Evolutionary conservation across 1,284 basidiomycete genomes (phyloP).

Genomic region (Apiotrichum gracile): DNA sequence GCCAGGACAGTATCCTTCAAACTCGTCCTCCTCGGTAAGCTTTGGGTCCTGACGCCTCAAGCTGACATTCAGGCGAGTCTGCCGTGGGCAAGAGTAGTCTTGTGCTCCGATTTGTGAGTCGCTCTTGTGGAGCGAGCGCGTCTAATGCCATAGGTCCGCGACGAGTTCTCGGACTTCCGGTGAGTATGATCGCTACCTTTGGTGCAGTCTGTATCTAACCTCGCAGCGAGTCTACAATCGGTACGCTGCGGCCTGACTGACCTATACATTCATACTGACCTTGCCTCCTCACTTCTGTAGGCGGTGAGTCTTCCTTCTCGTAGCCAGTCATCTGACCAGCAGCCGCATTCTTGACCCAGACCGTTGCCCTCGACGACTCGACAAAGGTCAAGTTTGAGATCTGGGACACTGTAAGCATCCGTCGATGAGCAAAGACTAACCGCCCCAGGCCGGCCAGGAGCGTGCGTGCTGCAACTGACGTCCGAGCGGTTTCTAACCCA

Average conservation of each 20-base stretch:
- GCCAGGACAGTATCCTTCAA: constrained; percentile 53
- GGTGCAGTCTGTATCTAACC: background rate
- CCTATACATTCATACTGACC: background rate
- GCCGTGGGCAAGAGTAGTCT: constrained; percentile 96
- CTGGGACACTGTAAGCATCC: constrained; percentile 58
- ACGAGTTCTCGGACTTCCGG: constrained; percentile 96
- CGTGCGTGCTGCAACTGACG: constrained; percentile 28
- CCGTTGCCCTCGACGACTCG: constrained; percentile 80
- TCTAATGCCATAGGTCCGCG: constrained; percentile 51
- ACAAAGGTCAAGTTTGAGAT: constrained; percentile 97
- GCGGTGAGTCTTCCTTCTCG: constrained; percentile 12
- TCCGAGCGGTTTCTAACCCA: background rate
- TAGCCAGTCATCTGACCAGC: constrained; percentile 8
- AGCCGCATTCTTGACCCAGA: constrained; percentile 96
- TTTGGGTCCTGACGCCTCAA: no score
- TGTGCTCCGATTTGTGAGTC: constrained; percentile 82
- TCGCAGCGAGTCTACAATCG: constrained; percentile 45
- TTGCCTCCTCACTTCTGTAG: background rate
- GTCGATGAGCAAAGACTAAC: background rate
- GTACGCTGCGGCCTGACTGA: constrained; percentile 12
- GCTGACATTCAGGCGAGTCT: constrained; percentile 67
- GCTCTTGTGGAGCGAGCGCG: background rate
- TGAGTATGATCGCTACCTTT: constrained; percentile 53
- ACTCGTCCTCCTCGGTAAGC: constrained; percentile 77
- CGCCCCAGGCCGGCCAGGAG: constrained; percentile 47